Conservation (phyloP, 768 basidiomycete genomes). For the Tubosaeta brunneosetosa region DNA sequence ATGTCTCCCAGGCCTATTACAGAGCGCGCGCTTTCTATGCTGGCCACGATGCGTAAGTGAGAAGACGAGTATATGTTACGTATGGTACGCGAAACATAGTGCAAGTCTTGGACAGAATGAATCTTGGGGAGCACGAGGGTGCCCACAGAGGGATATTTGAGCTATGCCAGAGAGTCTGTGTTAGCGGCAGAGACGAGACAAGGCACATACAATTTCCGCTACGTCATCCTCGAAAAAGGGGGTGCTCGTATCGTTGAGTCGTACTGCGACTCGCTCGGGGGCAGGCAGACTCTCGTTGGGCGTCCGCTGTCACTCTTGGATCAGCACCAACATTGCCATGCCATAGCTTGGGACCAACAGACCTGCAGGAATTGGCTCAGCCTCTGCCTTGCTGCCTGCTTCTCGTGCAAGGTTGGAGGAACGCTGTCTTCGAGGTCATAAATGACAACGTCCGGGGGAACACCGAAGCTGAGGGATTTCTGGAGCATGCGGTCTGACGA, state of each 20-base stretch:
- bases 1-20: conserved; percentile 67
- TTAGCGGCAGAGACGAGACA: background rate
- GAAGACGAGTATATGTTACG: conserved; percentile 17
- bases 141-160: conserved; percentile 43
- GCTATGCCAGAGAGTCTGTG: conserved; percentile 29
- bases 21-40: conserved; percentile 79
- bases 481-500: conserved; percentile 78
- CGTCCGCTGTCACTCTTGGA: conserved; percentile 19
- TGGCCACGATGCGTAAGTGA: conserved; percentile 65
- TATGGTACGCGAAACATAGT: conserved; percentile 48
- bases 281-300: conserved; percentile 36
- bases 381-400: conserved; percentile 52
- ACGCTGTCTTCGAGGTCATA: conserved; percentile 92
- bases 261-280: conserved; percentile 56
- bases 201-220: conserved; percentile 45
- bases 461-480: conserved; percentile 54
- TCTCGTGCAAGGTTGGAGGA: conserved; percentile 53
- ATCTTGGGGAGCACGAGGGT: conserved; percentile 86
- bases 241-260: conserved; percentile 64
- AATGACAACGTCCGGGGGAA: conserved; percentile 67
- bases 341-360: conserved; percentile 16
- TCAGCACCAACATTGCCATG: conserved; percentile 10
- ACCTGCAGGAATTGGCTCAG: conserved; percentile 56
- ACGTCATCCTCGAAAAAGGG: conserved; percentile 66
- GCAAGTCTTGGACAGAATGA: conserved; percentile 62